Evolutionary conservation across 1,284 basidiomycete species (phyloP).

Genomic region (Hymenochaete sp.): DNA sequence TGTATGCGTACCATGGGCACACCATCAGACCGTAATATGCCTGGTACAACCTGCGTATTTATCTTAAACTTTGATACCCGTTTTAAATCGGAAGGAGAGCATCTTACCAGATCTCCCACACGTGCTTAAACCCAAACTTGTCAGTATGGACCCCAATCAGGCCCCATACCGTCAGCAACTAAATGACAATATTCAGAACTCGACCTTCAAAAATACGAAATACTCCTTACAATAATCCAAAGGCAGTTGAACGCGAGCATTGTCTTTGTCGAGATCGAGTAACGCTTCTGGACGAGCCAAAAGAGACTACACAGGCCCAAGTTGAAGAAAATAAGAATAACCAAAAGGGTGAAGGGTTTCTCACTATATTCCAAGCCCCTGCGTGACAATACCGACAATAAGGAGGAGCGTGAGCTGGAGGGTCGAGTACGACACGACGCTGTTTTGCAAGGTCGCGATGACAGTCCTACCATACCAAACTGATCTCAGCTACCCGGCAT

Average conservation of each 20-base stretch:
- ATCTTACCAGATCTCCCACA: constrained; percentile 69
- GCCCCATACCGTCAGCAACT: constrained; percentile 69
- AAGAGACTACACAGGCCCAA: constrained; percentile 40
- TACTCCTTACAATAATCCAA: constrained; percentile 53
- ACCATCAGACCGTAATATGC: constrained; percentile 71
- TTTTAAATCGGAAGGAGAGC: background rate
- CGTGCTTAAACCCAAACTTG: constrained; percentile 72
- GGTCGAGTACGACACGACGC: constrained; percentile 59
- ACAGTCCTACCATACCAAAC: no score
- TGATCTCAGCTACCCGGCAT: no score
- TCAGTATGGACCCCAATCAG: constrained; percentile 68
- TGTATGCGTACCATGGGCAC: constrained; percentile 80
- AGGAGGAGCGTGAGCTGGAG: constrained; percentile 60
- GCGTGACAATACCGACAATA: constrained; percentile 69
- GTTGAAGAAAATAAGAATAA: constrained; percentile 4
- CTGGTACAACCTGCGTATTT: constrained; percentile 47
- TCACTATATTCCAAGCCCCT: constrained; percentile 70
- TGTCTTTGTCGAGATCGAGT: constrained; percentile 61
- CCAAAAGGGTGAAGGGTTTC: constrained; percentile 20
- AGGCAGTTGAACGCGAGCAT: constrained; percentile 67
- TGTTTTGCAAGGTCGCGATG: constrained; percentile 70
- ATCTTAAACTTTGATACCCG: constrained; percentile 5
- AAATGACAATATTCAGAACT: constrained; percentile 1
- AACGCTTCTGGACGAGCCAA: constrained; percentile 73
- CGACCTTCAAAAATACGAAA: background rate